Conservation (phyloP, 768 basidiomycete genomes). For the Suillus alpinus region DNA sequence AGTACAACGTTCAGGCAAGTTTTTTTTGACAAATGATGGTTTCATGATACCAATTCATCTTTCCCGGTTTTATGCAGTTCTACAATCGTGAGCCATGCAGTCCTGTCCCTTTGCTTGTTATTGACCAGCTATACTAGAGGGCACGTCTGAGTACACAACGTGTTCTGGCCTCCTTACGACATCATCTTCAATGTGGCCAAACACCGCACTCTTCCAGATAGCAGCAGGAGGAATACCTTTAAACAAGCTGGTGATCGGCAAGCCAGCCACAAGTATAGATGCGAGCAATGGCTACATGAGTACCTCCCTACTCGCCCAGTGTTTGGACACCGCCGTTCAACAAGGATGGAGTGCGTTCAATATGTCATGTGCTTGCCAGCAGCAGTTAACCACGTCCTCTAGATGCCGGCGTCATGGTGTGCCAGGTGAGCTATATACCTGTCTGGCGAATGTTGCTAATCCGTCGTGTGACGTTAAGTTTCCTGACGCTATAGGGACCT, state of each 20-base stretch:
- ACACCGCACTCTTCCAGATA: constrained; percentile 48
- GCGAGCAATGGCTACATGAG: constrained; percentile 59
- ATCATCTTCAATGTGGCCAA: constrained; percentile 40
- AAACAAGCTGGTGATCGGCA: constrained; percentile 73
- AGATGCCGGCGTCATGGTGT: constrained; percentile 14
- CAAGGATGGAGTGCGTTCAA: constrained; percentile 62
- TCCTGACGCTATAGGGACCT: constrained; percentile 39
- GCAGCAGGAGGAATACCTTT: constrained; percentile 51
- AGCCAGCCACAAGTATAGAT: constrained; percentile 51
- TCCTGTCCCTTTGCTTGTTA: background rate
- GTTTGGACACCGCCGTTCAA: constrained; percentile 56
- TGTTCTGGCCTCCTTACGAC: constrained; percentile 36
- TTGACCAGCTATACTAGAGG: constrained; percentile 25
- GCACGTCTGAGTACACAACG: constrained; percentile 34
- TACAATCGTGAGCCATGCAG: constrained; percentile 25
- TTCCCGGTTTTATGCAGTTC: constrained; percentile 37
- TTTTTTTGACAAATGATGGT: background rate
- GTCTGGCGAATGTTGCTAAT: constrained; percentile 1
- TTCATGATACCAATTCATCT: background rate
- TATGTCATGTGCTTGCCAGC: background rate
- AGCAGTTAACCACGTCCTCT: background rate
- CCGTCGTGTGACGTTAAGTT: constrained; percentile 21
- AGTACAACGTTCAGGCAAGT: constrained; percentile 13
- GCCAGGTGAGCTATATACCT: constrained; percentile 17
- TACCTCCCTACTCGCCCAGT: constrained; percentile 52